These are phyloP conservation scores for Sambucus nigra DNA, from an alignment of 129 eudicot genomes.

Conservation along the genomic window DNA sequence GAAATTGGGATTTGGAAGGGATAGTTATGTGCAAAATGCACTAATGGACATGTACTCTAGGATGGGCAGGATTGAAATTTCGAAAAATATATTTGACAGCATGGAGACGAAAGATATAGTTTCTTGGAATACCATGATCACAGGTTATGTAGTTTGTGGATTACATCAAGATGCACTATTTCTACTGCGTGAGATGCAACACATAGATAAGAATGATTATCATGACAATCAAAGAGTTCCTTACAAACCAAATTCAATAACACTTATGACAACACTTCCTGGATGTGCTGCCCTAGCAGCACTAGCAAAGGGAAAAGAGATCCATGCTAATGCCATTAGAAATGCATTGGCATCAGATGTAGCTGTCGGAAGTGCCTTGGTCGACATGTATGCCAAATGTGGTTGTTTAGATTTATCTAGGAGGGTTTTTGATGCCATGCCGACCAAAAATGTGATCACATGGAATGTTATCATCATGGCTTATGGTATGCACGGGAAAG, in stretches of 20 bases:
- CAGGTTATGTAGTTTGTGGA: constrained; percentile 72
- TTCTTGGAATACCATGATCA: constrained; percentile 86
- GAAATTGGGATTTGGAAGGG: constrained; percentile 53
- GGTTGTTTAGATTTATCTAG: constrained; percentile 62
- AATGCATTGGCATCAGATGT: constrained; percentile 53
- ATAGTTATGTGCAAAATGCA: constrained; percentile 67
- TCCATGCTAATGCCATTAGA: constrained; percentile 67
- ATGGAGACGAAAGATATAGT: constrained; percentile 66
- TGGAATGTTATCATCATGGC: constrained; percentile 88
- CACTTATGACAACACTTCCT: constrained; percentile 73
- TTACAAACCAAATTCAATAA: constrained; percentile 51
- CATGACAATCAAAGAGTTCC: constrained; percentile 3
- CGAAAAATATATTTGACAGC: constrained; percentile 49
- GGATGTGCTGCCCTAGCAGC: constrained; percentile 86
- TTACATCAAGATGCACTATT: constrained; percentile 54
- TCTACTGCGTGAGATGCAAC: constrained; percentile 53
- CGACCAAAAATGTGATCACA: constrained; percentile 60
- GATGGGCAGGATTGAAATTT: constrained; percentile 37
- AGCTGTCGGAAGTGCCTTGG: constrained; percentile 75
- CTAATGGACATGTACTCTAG: constrained; percentile 78
- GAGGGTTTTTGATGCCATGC: constrained; percentile 47
- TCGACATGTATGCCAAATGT: constrained; percentile 81
- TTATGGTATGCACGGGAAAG: constrained; percentile 87
- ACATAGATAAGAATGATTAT: constrained; percentile 11
- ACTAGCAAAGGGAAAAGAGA: constrained; percentile 70